Evolutionary conservation across 371 early-diverging fungal genomes (phyloP).

Genomic region (Mortierella sp.): DNA sequence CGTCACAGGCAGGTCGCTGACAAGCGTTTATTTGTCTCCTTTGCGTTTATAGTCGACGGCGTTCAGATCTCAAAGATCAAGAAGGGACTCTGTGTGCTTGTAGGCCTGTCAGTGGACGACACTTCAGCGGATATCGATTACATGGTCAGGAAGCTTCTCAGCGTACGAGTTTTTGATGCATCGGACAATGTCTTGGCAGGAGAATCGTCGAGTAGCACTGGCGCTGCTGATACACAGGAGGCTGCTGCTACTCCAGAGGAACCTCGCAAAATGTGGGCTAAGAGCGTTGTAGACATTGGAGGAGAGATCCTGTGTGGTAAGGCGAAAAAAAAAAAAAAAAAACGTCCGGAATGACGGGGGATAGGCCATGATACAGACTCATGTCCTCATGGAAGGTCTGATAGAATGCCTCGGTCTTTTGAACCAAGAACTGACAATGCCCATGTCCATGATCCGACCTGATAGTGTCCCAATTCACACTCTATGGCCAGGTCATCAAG

Average conservation of each 20-base stretch:
- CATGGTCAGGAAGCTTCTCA: conserved; percentile 78
- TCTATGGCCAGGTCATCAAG: conserved; percentile 78
- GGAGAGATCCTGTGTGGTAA: conserved; percentile 80
- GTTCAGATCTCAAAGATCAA: conserved; percentile 75
- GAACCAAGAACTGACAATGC: not conserved
- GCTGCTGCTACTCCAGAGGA: not conserved
- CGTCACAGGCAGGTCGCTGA: too few relatives aligned
- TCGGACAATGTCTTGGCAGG: conserved; percentile 23
- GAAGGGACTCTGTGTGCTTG: conserved; percentile 79
- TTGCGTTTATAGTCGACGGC: conserved; percentile 62
- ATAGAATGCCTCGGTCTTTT: not conserved
- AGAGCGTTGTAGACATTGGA: conserved; percentile 74
- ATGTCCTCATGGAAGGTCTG: too few relatives aligned
- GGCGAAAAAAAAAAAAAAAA: too few relatives aligned
- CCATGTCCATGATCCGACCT: not conserved
- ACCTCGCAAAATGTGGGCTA: conserved; percentile 72
- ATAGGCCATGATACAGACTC: too few relatives aligned
- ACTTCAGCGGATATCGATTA: conserved; percentile 78
- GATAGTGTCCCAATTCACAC: conserved; percentile 87
- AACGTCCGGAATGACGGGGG: too few relatives aligned
- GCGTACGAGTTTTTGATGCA: conserved; percentile 80
- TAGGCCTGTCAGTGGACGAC: conserved; percentile 80
- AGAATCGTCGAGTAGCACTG: not conserved
- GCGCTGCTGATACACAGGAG: not conserved
- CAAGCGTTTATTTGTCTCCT: not conserved